Evolutionary conservation across 306 rosid genomes (phyloP), one percentile per base, ranked within the genome.

Genomic region (Glycine soja): DNA sequence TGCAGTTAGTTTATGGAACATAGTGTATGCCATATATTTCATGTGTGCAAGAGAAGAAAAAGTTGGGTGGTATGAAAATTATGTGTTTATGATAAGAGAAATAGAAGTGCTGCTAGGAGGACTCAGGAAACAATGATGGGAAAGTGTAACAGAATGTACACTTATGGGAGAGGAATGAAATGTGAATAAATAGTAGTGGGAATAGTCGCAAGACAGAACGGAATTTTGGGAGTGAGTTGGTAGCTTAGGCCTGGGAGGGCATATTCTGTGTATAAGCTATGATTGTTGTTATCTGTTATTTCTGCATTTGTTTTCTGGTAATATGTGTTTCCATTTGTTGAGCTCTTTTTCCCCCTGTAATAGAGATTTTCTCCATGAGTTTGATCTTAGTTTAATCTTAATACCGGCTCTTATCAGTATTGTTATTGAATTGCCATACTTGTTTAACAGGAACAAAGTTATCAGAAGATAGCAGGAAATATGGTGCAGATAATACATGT

Each of bases 401-500:
- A 71, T 36, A 50, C 65, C 53, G 18, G 54, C 53, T 80, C 73
- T 45, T 50, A 7, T 80, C 36, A 13, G 52, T 51, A 18, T 8
- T 48, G 61, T 69, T 75, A 57, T 74, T 68, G 85, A 79, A 53
- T 80, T 76, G 40, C 42, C 77, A 8, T 76, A 54, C 61, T 66
- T 84, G 58, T 88, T 82, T 76, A 53, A 86, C 71, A 95, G 99
- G 99, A 85, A 89, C 98, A 72, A 95, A 93, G 90, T 86, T 95
- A 79, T 95, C 99, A 10, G 99, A 95, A 82, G 99, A 95, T 85
- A 93, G 99, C 89, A 88, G 96, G 85, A 95, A 91, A 91, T 91
- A 95, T 85, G 98, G 99, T 79, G 82, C 93, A 14, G 99, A 91
- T 87, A 93, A 88, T 90, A 91, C 98, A 18, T 95, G 99, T 81